These are phyloP conservation scores for Prinsepia uniflora DNA, from an alignment of 306 rosid genomes.

Conservation along the genomic window DNA sequence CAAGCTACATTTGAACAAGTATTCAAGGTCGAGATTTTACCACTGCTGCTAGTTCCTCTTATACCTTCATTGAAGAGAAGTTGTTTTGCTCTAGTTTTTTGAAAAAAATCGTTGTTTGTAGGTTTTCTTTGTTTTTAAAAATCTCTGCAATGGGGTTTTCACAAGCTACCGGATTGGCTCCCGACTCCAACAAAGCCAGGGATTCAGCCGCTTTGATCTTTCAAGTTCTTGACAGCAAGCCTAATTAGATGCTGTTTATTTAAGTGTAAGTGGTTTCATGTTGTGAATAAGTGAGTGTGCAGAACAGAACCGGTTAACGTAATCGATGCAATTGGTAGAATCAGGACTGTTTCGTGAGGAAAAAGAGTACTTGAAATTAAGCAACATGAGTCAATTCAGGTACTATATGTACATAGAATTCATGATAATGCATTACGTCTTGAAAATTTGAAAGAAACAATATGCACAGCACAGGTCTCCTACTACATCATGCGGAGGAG, in stretches of 20 bases:
- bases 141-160: constrained; percentile 67
- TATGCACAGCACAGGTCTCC: constrained; percentile 8
- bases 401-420: background rate
- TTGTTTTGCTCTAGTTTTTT: constrained; percentile 18
- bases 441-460: constrained; percentile 5
- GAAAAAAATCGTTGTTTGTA: constrained; percentile 16
- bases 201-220: constrained; percentile 77
- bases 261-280: too few species aligned
- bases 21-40: constrained; percentile 54
- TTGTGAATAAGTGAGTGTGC: too few species aligned
- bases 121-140: constrained; percentile 82
- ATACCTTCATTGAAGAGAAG: background rate
- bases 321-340: too few species aligned
- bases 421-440: background rate
- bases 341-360: too few species aligned
- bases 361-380: background rate
- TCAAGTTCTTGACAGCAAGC: constrained; percentile 64
- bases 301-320: too few species aligned
- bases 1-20: constrained; percentile 69
- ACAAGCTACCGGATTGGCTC: constrained; percentile 60
- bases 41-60: background rate
- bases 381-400: background rate
- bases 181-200: constrained; percentile 76
- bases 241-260: constrained; percentile 8
- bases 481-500: background rate